Percentiles rank a stretch among this genome's conserved stretches.
These are phyloP conservation scores for Helenozyma baotianmanensis DNA, from an alignment of 805 yeast species.

Conservation along the genomic window DNA sequence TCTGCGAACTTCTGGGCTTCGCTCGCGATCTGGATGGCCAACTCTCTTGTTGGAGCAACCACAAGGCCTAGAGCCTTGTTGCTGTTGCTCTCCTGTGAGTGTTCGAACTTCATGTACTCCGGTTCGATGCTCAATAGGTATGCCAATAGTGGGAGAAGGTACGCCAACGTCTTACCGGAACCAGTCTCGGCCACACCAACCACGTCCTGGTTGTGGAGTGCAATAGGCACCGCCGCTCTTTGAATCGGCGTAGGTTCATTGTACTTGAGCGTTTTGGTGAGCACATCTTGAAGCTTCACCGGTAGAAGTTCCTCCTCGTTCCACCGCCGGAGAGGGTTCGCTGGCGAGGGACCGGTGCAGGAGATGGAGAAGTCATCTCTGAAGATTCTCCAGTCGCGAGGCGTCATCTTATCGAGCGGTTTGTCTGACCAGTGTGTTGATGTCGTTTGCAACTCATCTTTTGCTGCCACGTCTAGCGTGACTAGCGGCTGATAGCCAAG, in stretches of 20 bases:
- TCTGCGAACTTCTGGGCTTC: slow-evolving; percentile 55
- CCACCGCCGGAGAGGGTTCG: slow-evolving; percentile 74
- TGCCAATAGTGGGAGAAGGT: slow-evolving; percentile 64
- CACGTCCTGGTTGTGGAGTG: slow-evolving; percentile 55
- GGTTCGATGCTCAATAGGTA: slow-evolving; percentile 39
- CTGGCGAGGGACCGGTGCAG: slow-evolving; percentile 41
- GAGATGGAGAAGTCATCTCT: slow-evolving; percentile 71
- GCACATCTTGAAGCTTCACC: slow-evolving; percentile 16
- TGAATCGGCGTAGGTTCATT: slow-evolving; percentile 85
- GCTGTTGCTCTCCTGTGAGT: slow-evolving; percentile 42
- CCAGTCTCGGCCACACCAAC: slow-evolving; percentile 96
- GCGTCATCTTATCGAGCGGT: slow-evolving; percentile 57
- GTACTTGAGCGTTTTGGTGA: slow-evolving; percentile 42
- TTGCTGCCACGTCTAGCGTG: slow-evolving; percentile 15
- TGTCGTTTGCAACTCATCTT: slow-evolving; percentile 1
- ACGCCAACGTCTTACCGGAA: slow-evolving; percentile 89
- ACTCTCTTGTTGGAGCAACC: slow-evolving; percentile 89
- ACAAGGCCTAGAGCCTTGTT: slow-evolving; percentile 73
- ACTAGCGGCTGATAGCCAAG: slow-evolving; percentile 39
- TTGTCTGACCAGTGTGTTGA: slow-evolving; percentile 66
- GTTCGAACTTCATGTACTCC: slow-evolving; percentile 32
- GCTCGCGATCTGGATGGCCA: slow-evolving; percentile 78
- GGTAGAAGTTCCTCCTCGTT: slow-evolving; percentile 51
- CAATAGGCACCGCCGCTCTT: slow-evolving; percentile 78
- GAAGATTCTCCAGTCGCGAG: slow-evolving; percentile 86